phyloP scores from a whole-genome alignment of 2,329 filamentous ascomycete genomes.

The Colletotrichum acutatum region DNA sequence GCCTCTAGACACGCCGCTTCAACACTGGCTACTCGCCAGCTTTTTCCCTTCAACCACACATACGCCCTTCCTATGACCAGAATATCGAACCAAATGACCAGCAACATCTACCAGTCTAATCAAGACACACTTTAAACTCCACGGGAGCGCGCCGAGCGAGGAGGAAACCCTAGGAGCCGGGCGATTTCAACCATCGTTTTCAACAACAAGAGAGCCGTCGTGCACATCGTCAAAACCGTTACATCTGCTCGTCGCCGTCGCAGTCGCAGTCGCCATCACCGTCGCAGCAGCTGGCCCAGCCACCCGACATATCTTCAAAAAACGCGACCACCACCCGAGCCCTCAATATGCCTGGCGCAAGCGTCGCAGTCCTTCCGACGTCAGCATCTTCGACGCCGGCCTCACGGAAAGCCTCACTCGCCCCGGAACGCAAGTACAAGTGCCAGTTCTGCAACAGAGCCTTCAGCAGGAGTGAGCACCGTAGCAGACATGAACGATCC shows the following conservation, averaged over 20 bases:
- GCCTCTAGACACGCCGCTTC: constrained; percentile 33
- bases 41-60: constrained; percentile 42
- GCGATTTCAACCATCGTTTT: constrained; percentile 71
- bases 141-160: constrained; percentile 74
- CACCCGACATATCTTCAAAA: constrained; percentile 36
- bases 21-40: constrained; percentile 32
- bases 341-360: constrained; percentile 76
- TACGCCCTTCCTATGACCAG: constrained; percentile 40
- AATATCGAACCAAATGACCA: constrained; percentile 39
- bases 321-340: constrained; percentile 45
- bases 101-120: constrained; percentile 40
- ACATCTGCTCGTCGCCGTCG: constrained; percentile 39
- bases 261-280: constrained; percentile 35
- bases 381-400: constrained; percentile 75
- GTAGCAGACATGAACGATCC: constrained; percentile 95
- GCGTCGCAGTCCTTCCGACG: constrained; percentile 72
- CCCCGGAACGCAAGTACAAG: constrained; percentile 98
- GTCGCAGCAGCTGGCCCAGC: constrained; percentile 26
- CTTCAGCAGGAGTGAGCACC: constrained; percentile 96
- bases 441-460: constrained; percentile 98
- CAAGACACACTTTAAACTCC: constrained; percentile 76
- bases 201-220: constrained; percentile 45
- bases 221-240: constrained; percentile 40
- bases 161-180: constrained; percentile 46
- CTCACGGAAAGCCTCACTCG: constrained; percentile 79